Evolutionary conservation across 2,329 filamentous ascomycete genomes (phyloP).

Genomic region (Anthostomella pinea): DNA sequence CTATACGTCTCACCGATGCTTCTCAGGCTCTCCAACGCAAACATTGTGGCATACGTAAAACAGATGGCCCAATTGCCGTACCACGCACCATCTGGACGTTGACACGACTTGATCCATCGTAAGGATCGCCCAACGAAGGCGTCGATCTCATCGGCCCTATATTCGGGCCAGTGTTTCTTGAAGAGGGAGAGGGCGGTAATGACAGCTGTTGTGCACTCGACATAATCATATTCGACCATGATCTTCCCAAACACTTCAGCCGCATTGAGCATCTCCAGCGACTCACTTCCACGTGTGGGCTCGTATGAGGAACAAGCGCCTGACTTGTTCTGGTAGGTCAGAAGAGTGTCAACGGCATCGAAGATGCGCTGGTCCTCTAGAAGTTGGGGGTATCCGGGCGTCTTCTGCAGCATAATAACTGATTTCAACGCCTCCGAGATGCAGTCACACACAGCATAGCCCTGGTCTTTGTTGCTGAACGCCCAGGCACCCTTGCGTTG

Average conservation of each 20-base stretch:
- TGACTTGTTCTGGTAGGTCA: constrained; percentile 85
- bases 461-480: constrained; percentile 89
- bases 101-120: constrained; percentile 76
- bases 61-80: constrained; percentile 98
- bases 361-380: constrained; percentile 76
- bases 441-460: constrained; percentile 94
- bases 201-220: constrained; percentile 93
- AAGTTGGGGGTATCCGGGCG: constrained; percentile 69
- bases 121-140: constrained; percentile 71
- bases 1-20: constrained; percentile 78
- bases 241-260: constrained; percentile 95
- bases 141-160: constrained; percentile 73
- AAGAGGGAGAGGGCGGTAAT: constrained; percentile 86
- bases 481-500: constrained; percentile 91
- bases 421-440: constrained; percentile 88
- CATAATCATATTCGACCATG: constrained; percentile 99
- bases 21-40: constrained; percentile 82
- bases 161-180: constrained; percentile 74
- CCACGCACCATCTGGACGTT: constrained; percentile 85
- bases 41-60: constrained; percentile 97
- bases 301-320: constrained; percentile 93
- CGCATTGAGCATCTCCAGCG: constrained; percentile 83
- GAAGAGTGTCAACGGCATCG: constrained; percentile 84
- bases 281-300: constrained; percentile 70
- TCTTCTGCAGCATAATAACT: constrained; percentile 78